Evolutionary conservation across 1,284 basidiomycete species (phyloP).

Genomic region (Leccinum subfulvum): DNA sequence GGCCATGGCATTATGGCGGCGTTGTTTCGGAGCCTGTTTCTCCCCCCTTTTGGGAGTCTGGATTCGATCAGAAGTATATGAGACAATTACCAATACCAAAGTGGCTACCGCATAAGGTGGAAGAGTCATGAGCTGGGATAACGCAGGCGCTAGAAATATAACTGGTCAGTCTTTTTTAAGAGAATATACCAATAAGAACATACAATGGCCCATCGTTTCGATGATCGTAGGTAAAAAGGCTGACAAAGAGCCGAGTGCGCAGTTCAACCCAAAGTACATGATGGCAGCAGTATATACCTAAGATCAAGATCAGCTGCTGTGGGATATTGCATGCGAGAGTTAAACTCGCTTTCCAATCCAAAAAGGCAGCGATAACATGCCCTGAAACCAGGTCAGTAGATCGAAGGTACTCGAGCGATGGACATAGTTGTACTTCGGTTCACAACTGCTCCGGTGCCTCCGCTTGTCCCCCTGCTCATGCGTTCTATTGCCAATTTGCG

Average conservation of each 20-base stretch:
- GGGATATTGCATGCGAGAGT: background rate
- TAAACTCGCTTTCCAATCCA: constrained; percentile 65
- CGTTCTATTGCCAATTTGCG: constrained; percentile 71
- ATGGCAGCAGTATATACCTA: constrained; percentile 63
- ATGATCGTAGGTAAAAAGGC: constrained; percentile 87
- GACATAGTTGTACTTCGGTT: constrained; percentile 44
- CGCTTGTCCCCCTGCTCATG: constrained; percentile 68
- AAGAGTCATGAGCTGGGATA: constrained; percentile 73
- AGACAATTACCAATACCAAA: constrained; percentile 59
- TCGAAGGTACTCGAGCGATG: background rate
- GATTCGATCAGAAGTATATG: constrained; percentile 67
- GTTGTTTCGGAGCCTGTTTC: constrained; percentile 1
- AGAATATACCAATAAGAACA: constrained; percentile 11
- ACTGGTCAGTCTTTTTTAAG: constrained; percentile 1
- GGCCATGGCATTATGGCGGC: background rate
- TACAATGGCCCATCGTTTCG: constrained; percentile 64
- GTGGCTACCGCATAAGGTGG: constrained; percentile 80
- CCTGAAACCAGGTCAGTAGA: constrained; percentile 34
- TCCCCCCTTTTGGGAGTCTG: constrained; percentile 38
- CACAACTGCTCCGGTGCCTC: constrained; percentile 64
- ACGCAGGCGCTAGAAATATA: constrained; percentile 42
- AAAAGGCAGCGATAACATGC: constrained; percentile 63
- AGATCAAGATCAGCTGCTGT: constrained; percentile 6
- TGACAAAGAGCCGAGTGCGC: constrained; percentile 73
- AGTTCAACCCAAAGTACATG: constrained; percentile 78